These are phyloP conservation scores for Lactarius pseudohatsudake DNA, from an alignment of 768 basidiomycete species.

Conservation along the genomic window DNA sequence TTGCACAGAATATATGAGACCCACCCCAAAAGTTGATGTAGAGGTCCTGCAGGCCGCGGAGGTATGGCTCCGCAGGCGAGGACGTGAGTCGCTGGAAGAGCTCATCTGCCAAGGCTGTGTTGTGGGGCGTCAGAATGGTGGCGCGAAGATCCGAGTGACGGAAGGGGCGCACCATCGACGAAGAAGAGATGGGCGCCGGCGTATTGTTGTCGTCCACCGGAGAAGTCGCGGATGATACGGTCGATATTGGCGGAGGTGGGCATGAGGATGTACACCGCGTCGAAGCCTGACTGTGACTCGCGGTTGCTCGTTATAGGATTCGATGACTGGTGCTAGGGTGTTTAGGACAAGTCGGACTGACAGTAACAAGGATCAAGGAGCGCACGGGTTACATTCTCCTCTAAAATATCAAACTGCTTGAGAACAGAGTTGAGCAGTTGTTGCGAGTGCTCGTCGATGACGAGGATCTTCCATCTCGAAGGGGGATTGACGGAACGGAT, in stretches of 20 bases:
- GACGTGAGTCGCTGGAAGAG: conserved; percentile 74
- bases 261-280: conserved; percentile 93
- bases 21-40: conserved; percentile 92
- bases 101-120: conserved; percentile 69
- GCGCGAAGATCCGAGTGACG: neutral
- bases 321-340: conserved; percentile 66
- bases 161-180: conserved; percentile 65
- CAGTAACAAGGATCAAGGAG: conserved; percentile 24
- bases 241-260: conserved; percentile 94
- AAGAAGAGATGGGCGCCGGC: conserved; percentile 90
- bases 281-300: conserved; percentile 79
- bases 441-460: conserved; percentile 92
- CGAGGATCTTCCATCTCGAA: conserved; percentile 94
- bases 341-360: neutral
- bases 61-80: conserved; percentile 72
- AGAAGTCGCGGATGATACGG: conserved; percentile 85
- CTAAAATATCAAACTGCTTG: conserved; percentile 90
- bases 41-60: conserved; percentile 80
- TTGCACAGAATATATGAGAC: conserved; percentile 33
- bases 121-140: conserved; percentile 11
- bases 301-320: conserved; percentile 83
- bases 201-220: conserved; percentile 63
- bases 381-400: conserved; percentile 95
- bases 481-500: conserved; percentile 86
- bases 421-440: conserved; percentile 80